Conservation (phyloP, 1,284 basidiomycete species). For the Bondarzewia mesenterica region DNA sequence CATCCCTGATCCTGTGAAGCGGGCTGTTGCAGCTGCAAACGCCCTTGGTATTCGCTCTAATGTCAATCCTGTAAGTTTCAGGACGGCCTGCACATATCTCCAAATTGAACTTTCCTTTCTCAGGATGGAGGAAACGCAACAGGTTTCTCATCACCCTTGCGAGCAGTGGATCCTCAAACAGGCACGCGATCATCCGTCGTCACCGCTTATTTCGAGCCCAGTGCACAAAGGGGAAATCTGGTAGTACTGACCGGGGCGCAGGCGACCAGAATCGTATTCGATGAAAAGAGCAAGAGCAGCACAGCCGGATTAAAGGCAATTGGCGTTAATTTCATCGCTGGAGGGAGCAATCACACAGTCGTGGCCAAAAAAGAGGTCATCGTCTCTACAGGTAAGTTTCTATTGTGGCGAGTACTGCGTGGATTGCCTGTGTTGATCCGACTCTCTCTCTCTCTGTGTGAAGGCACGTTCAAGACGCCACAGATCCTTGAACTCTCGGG, state of each 20-base stretch:
- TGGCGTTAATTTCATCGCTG: slow-evolving; percentile 10
- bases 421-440: too few species aligned
- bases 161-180: slow-evolving; percentile 14
- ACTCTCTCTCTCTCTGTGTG: too few species aligned
- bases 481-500: background rate
- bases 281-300: background rate
- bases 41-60: slow-evolving; percentile 15
- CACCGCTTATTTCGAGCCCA: slow-evolving; percentile 17
- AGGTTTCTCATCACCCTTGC: slow-evolving; percentile 15
- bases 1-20: slow-evolving; percentile 13
- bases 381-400: background rate
- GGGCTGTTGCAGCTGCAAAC: slow-evolving; percentile 14
- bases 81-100: too few species aligned
- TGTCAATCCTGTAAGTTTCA: slow-evolving; percentile 14
- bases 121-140: slow-evolving; percentile 17
- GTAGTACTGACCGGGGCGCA: slow-evolving; percentile 13
- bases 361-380: slow-evolving; percentile 22
- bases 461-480: slow-evolving; percentile 24
- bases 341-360: slow-evolving; percentile 15
- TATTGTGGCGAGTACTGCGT: too few species aligned
- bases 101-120: background rate
- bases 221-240: slow-evolving; percentile 10
- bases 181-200: slow-evolving; percentile 20
- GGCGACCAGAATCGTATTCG: slow-evolving; percentile 11
- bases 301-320: slow-evolving; percentile 4